A percentile compares a stretch with the other conserved stretches of the same genome.
Evolutionary conservation across 2,329 filamentous ascomycete genomes (phyloP).

Genomic region (Colletotrichum plurivorum): DNA sequence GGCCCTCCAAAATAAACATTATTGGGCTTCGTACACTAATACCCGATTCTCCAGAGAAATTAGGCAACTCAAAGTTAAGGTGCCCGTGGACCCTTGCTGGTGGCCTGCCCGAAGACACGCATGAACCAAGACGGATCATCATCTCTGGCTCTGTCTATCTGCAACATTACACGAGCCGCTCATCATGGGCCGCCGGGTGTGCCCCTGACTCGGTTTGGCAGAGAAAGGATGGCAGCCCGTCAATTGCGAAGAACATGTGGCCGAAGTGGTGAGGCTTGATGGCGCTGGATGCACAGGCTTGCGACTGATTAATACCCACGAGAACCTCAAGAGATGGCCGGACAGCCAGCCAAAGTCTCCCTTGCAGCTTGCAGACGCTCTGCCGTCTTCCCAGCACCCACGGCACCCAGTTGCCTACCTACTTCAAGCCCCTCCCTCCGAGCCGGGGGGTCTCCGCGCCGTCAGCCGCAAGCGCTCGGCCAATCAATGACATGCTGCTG

Average conservation of each 20-base stretch:
- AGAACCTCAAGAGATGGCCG: neutral
- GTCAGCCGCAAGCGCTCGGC: slow-evolving; percentile 34
- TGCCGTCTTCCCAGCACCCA: slow-evolving; percentile 30
- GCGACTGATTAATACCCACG: neutral
- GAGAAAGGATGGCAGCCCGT: slow-evolving; percentile 21
- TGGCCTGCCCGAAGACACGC: slow-evolving; percentile 15
- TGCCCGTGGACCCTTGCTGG: neutral
- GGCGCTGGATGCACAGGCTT: slow-evolving; percentile 20
- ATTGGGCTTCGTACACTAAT: neutral
- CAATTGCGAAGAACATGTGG: slow-evolving; percentile 2
- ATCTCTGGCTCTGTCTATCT: slow-evolving; percentile 32
- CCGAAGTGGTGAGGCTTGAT: slow-evolving; percentile 1
- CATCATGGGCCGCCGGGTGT: slow-evolving; percentile 13
- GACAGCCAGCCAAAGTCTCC: slow-evolving; percentile 6
- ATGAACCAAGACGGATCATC: slow-evolving; percentile 36
- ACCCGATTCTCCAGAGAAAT: neutral
- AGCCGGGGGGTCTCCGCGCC: slow-evolving; percentile 22
- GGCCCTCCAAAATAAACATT: slow-evolving; percentile 27
- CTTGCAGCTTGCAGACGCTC: slow-evolving; percentile 7
- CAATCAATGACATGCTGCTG: slow-evolving; percentile 31
- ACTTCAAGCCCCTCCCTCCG: slow-evolving; percentile 3
- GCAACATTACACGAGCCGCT: slow-evolving; percentile 32
- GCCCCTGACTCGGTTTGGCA: slow-evolving; percentile 17
- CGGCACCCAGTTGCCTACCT: slow-evolving; percentile 25
- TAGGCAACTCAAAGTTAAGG: slow-evolving; percentile 3